phyloP scores from a whole-genome alignment of 371 early-diverging fungal genomes.

The Rhizopus delemar region DNA sequence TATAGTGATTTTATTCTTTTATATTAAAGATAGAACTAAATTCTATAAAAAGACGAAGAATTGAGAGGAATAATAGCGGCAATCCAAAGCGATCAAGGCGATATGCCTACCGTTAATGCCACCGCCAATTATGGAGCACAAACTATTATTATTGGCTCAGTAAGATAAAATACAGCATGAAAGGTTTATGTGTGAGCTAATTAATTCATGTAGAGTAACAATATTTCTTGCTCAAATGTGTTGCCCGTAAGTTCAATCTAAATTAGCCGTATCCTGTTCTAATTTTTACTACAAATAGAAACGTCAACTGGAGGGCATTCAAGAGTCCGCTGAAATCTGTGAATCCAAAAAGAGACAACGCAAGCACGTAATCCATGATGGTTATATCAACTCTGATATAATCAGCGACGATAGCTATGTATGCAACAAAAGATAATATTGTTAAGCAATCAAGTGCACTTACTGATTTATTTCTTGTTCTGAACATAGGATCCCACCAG shows the following conservation, averaged over 20 bases:
- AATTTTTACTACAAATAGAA: slow-evolving; percentile 10
- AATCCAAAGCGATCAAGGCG: slow-evolving; percentile 13
- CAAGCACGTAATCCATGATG: slow-evolving; percentile 1
- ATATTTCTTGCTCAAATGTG: slow-evolving; percentile 8
- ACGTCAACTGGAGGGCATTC: slow-evolving; percentile 3
- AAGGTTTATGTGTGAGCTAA: slow-evolving; percentile 13
- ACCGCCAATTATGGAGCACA: slow-evolving; percentile 4
- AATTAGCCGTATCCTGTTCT: slow-evolving; percentile 12
- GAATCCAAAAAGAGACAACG: slow-evolving; percentile 11
- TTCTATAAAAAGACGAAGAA: slow-evolving; percentile 10
- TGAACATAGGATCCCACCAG: slow-evolving; percentile 7
- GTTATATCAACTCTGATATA: slow-evolving; percentile 6
- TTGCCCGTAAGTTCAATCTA: slow-evolving; percentile 12
- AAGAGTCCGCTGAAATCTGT: slow-evolving; percentile 6
- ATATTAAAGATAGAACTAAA: slow-evolving; percentile 8
- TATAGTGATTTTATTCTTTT: slow-evolving; percentile 7
- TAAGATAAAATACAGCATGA: slow-evolving; percentile 15
- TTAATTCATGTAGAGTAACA: slow-evolving; percentile 11
- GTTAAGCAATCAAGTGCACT: no score
- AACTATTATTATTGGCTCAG: slow-evolving; percentile 9
- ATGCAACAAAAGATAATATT: slow-evolving; percentile 10
- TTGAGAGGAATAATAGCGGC: slow-evolving; percentile 10
- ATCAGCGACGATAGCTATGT: slow-evolving; percentile 11
- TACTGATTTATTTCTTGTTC: slow-evolving; percentile 9
- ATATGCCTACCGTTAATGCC: slow-evolving; percentile 12